phyloP scores from a whole-genome alignment of 2,329 filamentous ascomycete genomes.

The Dendrostoma leiphaemia region DNA sequence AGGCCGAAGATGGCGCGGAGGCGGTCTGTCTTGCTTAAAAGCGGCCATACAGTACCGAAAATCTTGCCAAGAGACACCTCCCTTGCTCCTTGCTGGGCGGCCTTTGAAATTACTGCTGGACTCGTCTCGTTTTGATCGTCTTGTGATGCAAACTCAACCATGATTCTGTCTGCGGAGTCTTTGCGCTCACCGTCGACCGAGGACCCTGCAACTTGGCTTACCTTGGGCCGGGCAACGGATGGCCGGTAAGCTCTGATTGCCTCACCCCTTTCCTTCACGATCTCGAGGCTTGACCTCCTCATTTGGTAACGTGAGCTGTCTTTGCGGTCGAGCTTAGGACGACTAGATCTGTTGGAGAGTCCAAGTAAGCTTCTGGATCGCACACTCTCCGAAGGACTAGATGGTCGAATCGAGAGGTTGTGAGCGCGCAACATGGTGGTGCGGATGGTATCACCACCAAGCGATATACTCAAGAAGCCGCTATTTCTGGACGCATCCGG shows the following conservation, averaged over 20 bases:
- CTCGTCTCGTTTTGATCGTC: not conserved
- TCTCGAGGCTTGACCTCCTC: slow-evolving; percentile 13
- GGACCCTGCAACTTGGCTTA: not conserved
- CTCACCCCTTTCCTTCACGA: slow-evolving; percentile 15
- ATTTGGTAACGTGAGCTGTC: not conserved
- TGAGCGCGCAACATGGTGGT: slow-evolving; percentile 1
- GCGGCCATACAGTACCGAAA: slow-evolving; percentile 69
- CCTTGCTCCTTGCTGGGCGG: not conserved
- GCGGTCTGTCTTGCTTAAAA: slow-evolving; percentile 50
- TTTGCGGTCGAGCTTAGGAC: not conserved
- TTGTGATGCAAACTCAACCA: not conserved
- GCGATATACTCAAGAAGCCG: slow-evolving; percentile 10
- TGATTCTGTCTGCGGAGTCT: not conserved
- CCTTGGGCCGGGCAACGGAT: not conserved
- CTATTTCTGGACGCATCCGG: not conserved
- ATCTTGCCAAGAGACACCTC: slow-evolving; percentile 47
- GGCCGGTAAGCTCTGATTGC: slow-evolving; percentile 5
- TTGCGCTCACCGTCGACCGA: not conserved
- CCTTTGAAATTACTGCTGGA: not conserved
- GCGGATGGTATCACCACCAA: slow-evolving; percentile 3
- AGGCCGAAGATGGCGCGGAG: slow-evolving; percentile 59
- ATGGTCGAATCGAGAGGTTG: not conserved
- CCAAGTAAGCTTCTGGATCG: not conserved
- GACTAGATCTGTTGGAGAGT: not conserved
- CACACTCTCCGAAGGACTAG: not conserved